Conservation (phyloP, 805 yeast species). For the Cyberlindnera euphorbiae region DNA sequence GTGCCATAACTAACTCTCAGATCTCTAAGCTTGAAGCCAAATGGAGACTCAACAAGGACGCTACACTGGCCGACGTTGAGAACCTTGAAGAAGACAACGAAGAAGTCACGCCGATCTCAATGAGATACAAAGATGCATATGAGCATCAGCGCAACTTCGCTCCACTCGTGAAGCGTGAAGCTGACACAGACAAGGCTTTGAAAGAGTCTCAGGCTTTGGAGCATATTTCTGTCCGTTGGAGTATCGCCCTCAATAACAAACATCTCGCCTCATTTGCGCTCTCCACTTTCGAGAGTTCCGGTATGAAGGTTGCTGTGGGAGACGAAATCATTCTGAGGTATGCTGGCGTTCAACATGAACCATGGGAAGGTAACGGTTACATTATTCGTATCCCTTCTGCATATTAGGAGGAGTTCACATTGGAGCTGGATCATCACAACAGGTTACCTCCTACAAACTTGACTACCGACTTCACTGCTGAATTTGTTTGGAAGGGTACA, state of each 20-base stretch:
- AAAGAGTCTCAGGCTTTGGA: slow-evolving; percentile 77
- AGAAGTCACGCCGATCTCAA: slow-evolving; percentile 64
- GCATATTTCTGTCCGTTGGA: slow-evolving; percentile 72
- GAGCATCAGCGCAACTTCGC: slow-evolving; percentile 83
- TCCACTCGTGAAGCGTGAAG: slow-evolving; percentile 77
- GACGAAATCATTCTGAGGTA: slow-evolving; percentile 73
- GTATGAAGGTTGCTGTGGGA: slow-evolving; percentile 72
- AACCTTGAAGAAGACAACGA: slow-evolving; percentile 43
- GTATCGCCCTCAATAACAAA: slow-evolving; percentile 55
- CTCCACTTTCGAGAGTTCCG: slow-evolving; percentile 61
- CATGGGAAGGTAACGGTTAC: slow-evolving; percentile 73
- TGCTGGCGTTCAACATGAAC: slow-evolving; percentile 48
- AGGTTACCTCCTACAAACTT: slow-evolving; percentile 55
- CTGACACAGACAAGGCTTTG: slow-evolving; percentile 68
- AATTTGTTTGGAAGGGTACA: slow-evolving; percentile 85
- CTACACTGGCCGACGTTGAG: slow-evolving; percentile 65
- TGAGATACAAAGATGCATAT: slow-evolving; percentile 76
- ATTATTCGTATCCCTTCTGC: slow-evolving; percentile 69
- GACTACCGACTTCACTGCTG: slow-evolving; percentile 70
- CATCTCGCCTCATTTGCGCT: slow-evolving; percentile 67
- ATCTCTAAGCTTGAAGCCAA: slow-evolving; percentile 70
- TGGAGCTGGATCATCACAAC: slow-evolving; percentile 51
- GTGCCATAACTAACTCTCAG: slow-evolving; percentile 55
- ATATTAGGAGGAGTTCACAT: slow-evolving; percentile 59
- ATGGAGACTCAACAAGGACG: slow-evolving; percentile 72